Evolutionary conservation across 2,329 filamentous ascomycete species (phyloP), one percentile per base, ranked within the genome.

Genomic region (Pleochaeta shiraiana): DNA sequence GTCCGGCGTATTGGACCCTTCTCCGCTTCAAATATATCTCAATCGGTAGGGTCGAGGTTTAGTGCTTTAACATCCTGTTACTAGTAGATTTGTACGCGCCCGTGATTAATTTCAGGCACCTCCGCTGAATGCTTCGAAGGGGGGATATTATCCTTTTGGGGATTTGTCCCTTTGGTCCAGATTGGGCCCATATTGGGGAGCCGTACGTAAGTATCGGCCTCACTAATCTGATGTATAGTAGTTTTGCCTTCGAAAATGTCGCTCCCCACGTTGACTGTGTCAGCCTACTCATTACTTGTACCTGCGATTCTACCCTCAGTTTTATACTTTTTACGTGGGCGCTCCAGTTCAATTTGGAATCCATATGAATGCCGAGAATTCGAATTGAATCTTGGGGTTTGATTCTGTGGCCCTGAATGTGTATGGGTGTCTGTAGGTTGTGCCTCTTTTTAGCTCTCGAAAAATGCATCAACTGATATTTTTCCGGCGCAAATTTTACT

Each of bases 181-280:
- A 6, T 26, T 57, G 21, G 50, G 50, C 50, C 50, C 50, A 57
- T 6, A 57, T 28, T 6, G 19, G 50, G 21, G 50, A 57, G 4
- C 24, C 50, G 19, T 57, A 57, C 7, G 24, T 57, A 12, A 57
- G 28, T n/a, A 12, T 26, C 50, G 50, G 50, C 30, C 50, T 57
- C 4, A 57, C 50, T 57, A 57, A 26, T 26, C 21, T 11, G 24
- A n/a, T 57, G 2, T 57, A 28, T 26, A 57, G 28, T 6, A 57
- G 21, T 26, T 57, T 57, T 57, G 50, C 24, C 34, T 62, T 62
- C 12, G 28, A 14, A 31, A 62, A 62, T 12, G 19, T 62, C 24
- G 59, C 59, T 39, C 33, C 31, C 59, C 59, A 62, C 34, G 59
- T 62, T n/a, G 31, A 62, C 34, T 62, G 59, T 16, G 59, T 43